Evolutionary conservation across 2,329 filamentous ascomycete species (phyloP).

Genomic region (Dactylonectria macrodidyma): DNA sequence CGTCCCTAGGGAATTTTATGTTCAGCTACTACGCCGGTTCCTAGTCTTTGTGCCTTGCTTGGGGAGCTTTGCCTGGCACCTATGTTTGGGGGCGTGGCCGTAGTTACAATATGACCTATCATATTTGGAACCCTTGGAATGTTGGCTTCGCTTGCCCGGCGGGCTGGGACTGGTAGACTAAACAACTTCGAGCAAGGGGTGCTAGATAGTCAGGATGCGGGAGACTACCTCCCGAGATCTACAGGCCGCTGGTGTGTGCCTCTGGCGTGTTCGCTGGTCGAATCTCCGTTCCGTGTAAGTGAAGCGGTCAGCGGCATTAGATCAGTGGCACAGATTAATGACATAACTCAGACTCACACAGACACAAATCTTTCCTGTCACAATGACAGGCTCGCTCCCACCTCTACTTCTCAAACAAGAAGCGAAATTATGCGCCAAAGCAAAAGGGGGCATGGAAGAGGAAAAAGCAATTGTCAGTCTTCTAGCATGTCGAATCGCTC

Average conservation of each 20-base stretch:
- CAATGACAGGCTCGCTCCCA: not conserved
- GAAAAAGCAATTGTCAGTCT: conserved; percentile 17
- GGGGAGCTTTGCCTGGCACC: not conserved
- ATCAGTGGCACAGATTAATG: not conserved
- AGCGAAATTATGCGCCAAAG: not conserved
- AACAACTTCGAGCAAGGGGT: conserved; percentile 36
- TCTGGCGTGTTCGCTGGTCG: conserved; percentile 18
- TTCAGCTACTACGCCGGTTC: not conserved
- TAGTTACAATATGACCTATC: conserved; percentile 39
- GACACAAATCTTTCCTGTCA: not conserved
- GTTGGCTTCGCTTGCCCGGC: conserved; percentile 35
- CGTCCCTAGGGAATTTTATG: not conserved
- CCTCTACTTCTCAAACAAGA: conserved; percentile 16
- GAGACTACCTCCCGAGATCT: conserved; percentile 38
- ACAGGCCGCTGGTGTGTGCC: conserved; percentile 22
- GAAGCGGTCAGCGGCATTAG: not conserved
- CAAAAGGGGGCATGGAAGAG: conserved; percentile 9
- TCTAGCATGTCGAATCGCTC: conserved; percentile 23
- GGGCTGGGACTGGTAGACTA: conserved; percentile 39
- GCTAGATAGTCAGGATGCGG: conserved; percentile 40
- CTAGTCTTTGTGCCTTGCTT: not conserved
- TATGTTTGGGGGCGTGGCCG: conserved; percentile 13
- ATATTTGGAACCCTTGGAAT: conserved; percentile 33
- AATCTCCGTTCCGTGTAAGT: conserved; percentile 18
- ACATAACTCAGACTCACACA: conserved; percentile 3